A percentile compares a stretch with the other conserved stretches of the same genome.
phyloP scores from a whole-genome alignment of 495 filamentous ascomycete genomes.

The Lepidopterella palustris region DNA sequence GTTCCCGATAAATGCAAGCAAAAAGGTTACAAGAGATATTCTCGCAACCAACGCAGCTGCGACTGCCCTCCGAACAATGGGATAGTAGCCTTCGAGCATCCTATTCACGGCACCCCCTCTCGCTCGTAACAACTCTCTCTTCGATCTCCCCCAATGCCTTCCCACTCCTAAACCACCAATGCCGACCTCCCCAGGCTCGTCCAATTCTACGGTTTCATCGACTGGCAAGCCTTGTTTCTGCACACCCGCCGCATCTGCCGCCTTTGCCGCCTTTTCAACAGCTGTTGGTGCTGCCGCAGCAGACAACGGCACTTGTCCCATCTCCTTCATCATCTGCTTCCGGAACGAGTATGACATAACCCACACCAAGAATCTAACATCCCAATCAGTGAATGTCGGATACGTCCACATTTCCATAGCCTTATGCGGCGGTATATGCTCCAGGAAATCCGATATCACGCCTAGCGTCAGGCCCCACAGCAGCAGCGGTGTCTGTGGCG shows the following conservation, averaged over 20 bases:
- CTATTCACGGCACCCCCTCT: conserved; percentile 49
- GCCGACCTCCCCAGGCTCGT: conserved; percentile 42
- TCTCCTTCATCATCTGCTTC: conserved; percentile 48
- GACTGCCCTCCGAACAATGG: conserved; percentile 54
- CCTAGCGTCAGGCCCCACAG: conserved; percentile 74
- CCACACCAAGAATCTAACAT: conserved; percentile 55
- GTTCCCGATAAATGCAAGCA: conserved; percentile 16
- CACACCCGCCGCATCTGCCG: conserved; percentile 35
- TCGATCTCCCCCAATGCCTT: conserved; percentile 38
- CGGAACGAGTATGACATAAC: conserved; percentile 56
- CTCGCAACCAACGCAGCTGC: conserved; percentile 45
- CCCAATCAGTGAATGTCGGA: conserved; percentile 64
- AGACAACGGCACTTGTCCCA: conserved; percentile 27
- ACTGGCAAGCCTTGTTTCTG: conserved; percentile 12
- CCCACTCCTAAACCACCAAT: conserved; percentile 46
- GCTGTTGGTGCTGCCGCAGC: not conserved
- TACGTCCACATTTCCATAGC: conserved; percentile 60
- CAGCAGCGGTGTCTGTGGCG: conserved; percentile 48
- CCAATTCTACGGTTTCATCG: conserved; percentile 9
- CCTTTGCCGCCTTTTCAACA: conserved; percentile 35
- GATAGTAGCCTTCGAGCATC: conserved; percentile 66
- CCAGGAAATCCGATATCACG: conserved; percentile 65
- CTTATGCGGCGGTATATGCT: conserved; percentile 59
- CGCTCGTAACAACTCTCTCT: conserved; percentile 18
- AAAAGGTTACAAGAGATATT: conserved; percentile 15